Evolutionary conservation across 495 filamentous ascomycete genomes (phyloP).

Genomic region (Physcia stellaris): DNA sequence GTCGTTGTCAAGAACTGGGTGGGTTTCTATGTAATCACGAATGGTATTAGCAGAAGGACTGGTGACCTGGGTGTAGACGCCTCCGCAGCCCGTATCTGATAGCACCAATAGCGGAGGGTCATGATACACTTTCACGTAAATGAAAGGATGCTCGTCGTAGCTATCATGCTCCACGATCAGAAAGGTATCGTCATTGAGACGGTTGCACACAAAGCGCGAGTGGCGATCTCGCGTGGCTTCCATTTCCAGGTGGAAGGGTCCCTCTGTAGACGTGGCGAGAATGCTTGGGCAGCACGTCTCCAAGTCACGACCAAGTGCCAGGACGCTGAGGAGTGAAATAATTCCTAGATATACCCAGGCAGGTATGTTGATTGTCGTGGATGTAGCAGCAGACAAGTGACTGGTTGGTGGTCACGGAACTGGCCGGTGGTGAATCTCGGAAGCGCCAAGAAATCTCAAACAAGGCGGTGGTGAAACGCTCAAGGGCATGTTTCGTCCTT

Average conservation of each 20-base stretch:
- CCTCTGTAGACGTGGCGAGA: too few relatives aligned
- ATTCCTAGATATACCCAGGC: too few relatives aligned
- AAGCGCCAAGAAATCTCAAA: too few relatives aligned
- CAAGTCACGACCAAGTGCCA: too few relatives aligned
- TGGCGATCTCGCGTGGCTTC: not conserved
- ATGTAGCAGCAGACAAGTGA: too few relatives aligned
- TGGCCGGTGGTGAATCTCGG: too few relatives aligned
- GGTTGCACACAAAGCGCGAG: slow-evolving; percentile 19
- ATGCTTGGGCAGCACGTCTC: too few relatives aligned
- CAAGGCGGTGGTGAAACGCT: too few relatives aligned
- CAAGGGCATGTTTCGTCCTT: too few relatives aligned
- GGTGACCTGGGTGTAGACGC: slow-evolving; percentile 7
- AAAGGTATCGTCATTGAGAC: slow-evolving; percentile 24
- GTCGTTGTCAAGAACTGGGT: slow-evolving; percentile 18
- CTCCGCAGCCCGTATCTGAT: slow-evolving; percentile 25
- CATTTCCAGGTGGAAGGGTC: not conserved
- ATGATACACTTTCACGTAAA: slow-evolving; percentile 25
- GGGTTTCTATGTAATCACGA: slow-evolving; percentile 24
- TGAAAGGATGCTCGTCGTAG: slow-evolving; percentile 25
- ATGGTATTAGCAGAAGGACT: slow-evolving; percentile 12
- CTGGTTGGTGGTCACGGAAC: too few relatives aligned
- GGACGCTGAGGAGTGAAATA: too few relatives aligned
- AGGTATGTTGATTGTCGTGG: too few relatives aligned
- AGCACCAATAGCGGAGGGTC: slow-evolving; percentile 18
- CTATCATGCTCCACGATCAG: slow-evolving; percentile 23